Percentiles rank a stretch among this genome's conserved stretches.
Evolutionary conservation across 2,329 filamentous ascomycete genomes (phyloP).

Genomic region (Niveomyces coronatus): DNA sequence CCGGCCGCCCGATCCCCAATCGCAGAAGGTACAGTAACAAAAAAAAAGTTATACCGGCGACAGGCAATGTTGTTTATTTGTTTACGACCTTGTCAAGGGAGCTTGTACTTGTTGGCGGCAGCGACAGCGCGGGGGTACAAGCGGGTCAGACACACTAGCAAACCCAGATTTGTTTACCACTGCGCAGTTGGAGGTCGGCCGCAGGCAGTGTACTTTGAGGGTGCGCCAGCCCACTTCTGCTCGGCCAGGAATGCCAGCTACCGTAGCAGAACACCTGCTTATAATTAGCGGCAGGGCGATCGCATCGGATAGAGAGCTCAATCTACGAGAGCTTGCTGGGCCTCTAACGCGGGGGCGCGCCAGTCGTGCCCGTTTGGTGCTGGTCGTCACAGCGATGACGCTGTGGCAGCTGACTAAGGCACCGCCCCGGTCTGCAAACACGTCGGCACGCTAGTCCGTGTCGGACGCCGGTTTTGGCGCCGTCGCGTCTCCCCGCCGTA

Average conservation of each 20-base stretch:
- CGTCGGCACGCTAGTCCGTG: background rate
- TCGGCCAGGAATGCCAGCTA: background rate
- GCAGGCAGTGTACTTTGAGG: background rate
- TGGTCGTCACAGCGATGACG: constrained; percentile 26
- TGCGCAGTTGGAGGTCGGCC: too few species aligned
- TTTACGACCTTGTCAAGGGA: constrained; percentile 4
- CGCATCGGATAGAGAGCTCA: background rate
- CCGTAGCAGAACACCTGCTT: background rate
- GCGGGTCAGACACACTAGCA: background rate
- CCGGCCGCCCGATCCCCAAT: too few species aligned
- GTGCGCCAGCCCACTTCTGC: background rate
- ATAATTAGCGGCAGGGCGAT: too few species aligned
- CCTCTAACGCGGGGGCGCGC: background rate
- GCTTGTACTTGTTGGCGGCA: constrained; percentile 4
- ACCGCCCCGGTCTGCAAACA: background rate
- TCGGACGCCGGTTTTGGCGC: background rate
- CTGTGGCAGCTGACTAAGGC: constrained; percentile 12
- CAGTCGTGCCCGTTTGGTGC: background rate
- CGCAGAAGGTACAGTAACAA: background rate
- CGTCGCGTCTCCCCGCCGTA: constrained; percentile 8
- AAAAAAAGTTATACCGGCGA: background rate
- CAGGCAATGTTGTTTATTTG: constrained; percentile 8
- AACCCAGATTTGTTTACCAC: too few species aligned
- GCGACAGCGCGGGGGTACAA: constrained; percentile 1
- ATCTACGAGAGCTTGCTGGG: background rate